Evolutionary conservation across 2,329 filamentous ascomycete species (phyloP), one percentile per base, ranked within the genome.

Genomic region (Penicillium fuscoglaucum): DNA sequence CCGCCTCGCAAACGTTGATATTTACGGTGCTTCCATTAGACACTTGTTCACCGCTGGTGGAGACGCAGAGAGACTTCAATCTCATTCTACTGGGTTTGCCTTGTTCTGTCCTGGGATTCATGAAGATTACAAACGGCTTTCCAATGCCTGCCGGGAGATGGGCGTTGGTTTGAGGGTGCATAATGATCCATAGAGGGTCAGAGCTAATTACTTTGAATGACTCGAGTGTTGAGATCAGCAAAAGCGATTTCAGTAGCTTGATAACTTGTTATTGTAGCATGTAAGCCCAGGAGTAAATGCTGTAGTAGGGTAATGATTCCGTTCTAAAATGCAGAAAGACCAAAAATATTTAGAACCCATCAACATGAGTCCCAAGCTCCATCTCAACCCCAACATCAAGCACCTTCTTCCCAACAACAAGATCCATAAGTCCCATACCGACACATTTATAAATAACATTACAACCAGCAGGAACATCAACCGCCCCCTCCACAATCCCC

Each of bases 401-500:
- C 57, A 79, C 56, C 58, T 73, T 73, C 61, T 73, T 75, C 8
- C 76, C 79, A 52, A 81, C 72, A 9, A 78, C 75, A 46, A 82
- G 62, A 69, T 82, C 80, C 76, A 82, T 83, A 41, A 82, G 71
- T 0, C 79, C 79, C 66, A 83, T 74, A 0, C 80, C 80, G 8
- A 83, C 80, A 59, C 79, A 80, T 62, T 83, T 83, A 48, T 80
- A 82, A 1, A 83, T 67, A 31, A 80, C 72, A 66, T 79, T 78
- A 1, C 71, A 73, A 0, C 70, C 64, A n/a, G 66, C 57, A 0
- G 72, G 63, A 26, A 71, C 61, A 24, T 66, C 63, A 66, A 73
- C 26, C 0, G 66, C 37, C 5, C 60, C 58, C 1, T 65, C 51
- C 2, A 60, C 59, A 2, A 41, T 46, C 62, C 59, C 6, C 4